phyloP scores from a whole-genome alignment of 2,329 filamentous ascomycete species.

The Volutella citrinella region DNA sequence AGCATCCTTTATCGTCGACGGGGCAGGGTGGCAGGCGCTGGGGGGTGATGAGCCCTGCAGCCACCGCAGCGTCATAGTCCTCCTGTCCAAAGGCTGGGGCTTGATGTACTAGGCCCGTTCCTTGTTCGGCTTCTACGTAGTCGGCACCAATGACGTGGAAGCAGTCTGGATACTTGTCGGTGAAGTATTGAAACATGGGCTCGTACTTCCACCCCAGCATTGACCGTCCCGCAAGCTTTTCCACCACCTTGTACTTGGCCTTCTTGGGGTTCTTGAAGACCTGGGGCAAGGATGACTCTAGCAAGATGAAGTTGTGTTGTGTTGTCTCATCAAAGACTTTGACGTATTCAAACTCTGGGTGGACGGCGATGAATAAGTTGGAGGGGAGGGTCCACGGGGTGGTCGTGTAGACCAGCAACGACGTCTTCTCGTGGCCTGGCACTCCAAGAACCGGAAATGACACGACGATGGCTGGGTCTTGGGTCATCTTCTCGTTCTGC shows the following conservation, averaged over 20 bases:
- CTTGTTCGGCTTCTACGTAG: slow-evolving; percentile 70
- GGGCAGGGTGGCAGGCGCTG: slow-evolving; percentile 66
- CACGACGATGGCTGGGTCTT: slow-evolving; percentile 71
- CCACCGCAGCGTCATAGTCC: slow-evolving; percentile 67
- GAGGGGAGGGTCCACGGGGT: slow-evolving; percentile 79
- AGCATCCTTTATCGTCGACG: slow-evolving; percentile 52
- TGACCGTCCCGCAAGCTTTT: slow-evolving; percentile 64
- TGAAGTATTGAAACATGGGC: slow-evolving; percentile 70
- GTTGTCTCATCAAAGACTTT: slow-evolving; percentile 66
- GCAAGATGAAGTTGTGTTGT: slow-evolving; percentile 65
- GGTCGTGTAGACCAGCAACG: slow-evolving; percentile 55
- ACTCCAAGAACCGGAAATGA: slow-evolving; percentile 66
- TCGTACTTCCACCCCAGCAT: slow-evolving; percentile 72
- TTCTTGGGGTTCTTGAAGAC: slow-evolving; percentile 77
- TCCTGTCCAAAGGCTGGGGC: slow-evolving; percentile 75
- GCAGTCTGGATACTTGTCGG: slow-evolving; percentile 65
- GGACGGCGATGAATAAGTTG: slow-evolving; percentile 68
- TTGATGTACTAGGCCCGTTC: slow-evolving; percentile 74
- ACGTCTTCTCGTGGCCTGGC: slow-evolving; percentile 61
- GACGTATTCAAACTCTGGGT: slow-evolving; percentile 77
- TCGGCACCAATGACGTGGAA: slow-evolving; percentile 66
- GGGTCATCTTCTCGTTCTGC: slow-evolving; percentile 73
- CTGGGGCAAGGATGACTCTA: slow-evolving; percentile 64
- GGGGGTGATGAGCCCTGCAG: slow-evolving; percentile 62
- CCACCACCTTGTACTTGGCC: slow-evolving; percentile 68